Percentiles rank a stretch among this genome's conserved stretches.
phyloP scores from a whole-genome alignment of 495 filamentous ascomycete species.

The Pseudevernia furfuracea region DNA sequence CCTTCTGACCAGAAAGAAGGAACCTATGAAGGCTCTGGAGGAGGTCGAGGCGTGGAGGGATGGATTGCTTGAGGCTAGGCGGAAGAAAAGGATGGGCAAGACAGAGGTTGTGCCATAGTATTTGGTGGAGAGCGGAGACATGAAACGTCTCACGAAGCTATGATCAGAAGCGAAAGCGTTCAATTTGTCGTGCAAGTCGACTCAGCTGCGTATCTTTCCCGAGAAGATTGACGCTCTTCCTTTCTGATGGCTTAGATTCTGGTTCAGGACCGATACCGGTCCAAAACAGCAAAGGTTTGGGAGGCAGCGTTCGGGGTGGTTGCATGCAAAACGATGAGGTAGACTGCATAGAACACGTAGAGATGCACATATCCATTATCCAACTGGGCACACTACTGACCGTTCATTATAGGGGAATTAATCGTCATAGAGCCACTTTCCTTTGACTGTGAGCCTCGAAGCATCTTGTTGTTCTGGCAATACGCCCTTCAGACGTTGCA shows the following conservation, averaged over 20 bases:
- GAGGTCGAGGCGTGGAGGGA: constrained; percentile 51
- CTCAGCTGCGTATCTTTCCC: neutral
- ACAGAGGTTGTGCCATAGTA: neutral
- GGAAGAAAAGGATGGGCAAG: constrained; percentile 27
- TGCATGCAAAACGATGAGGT: neutral
- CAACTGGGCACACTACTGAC: neutral
- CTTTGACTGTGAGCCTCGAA: neutral
- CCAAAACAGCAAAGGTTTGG: neutral
- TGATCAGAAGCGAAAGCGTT: neutral
- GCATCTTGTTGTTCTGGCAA: neutral
- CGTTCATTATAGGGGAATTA: neutral
- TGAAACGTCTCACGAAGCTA: neutral
- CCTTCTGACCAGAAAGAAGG: constrained; percentile 48
- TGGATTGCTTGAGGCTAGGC: constrained; percentile 39
- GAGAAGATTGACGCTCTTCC: neutral
- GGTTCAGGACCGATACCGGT: neutral
- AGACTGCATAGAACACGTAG: neutral
- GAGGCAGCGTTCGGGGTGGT: neutral
- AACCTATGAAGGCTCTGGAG: constrained; percentile 48
- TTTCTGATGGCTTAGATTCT: neutral
- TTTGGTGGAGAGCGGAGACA: neutral
- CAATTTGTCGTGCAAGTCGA: too few species aligned
- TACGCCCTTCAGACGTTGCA: neutral
- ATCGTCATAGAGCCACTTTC: neutral
- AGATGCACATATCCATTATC: neutral